phyloP scores from a whole-genome alignment of 2,329 filamentous ascomycete species.

The Talaromyces sp. region DNA sequence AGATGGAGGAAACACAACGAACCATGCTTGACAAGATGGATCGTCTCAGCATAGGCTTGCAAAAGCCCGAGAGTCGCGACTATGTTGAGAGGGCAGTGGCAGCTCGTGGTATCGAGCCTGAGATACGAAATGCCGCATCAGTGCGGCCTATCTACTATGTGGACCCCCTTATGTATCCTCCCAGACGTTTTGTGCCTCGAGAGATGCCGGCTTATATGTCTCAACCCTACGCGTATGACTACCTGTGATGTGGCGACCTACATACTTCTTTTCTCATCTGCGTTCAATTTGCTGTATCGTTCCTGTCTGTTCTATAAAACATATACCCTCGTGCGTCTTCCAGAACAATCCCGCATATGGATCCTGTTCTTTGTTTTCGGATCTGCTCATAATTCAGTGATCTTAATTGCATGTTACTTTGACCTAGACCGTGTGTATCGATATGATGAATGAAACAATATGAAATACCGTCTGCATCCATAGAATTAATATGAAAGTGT shows the following conservation, averaged over 20 bases:
- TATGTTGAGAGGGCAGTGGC: not conserved
- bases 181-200: slow-evolving; percentile 20
- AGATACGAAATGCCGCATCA: not conserved
- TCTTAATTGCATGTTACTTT: not conserved
- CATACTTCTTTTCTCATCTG: not conserved
- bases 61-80: not conserved
- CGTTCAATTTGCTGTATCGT: not conserved
- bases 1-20: slow-evolving; percentile 1
- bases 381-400: not conserved
- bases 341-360: not conserved
- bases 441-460: not conserved
- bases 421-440: not conserved
- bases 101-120: not conserved
- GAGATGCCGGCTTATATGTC: slow-evolving; percentile 14
- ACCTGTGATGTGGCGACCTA: not conserved
- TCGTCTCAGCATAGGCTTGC: not conserved
- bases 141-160: slow-evolving; percentile 11
- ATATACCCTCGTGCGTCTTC: not conserved
- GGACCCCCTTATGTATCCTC: slow-evolving; percentile 20
- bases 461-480: not conserved
- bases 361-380: not conserved
- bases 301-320: not conserved
- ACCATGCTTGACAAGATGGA: not conserved
- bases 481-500: not conserved
- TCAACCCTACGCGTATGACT: slow-evolving; percentile 12